A percentile compares a stretch with the other conserved stretches of the same genome.
Evolutionary conservation across 345 rosid species (phyloP).

Genomic region (Geranium brycei): DNA sequence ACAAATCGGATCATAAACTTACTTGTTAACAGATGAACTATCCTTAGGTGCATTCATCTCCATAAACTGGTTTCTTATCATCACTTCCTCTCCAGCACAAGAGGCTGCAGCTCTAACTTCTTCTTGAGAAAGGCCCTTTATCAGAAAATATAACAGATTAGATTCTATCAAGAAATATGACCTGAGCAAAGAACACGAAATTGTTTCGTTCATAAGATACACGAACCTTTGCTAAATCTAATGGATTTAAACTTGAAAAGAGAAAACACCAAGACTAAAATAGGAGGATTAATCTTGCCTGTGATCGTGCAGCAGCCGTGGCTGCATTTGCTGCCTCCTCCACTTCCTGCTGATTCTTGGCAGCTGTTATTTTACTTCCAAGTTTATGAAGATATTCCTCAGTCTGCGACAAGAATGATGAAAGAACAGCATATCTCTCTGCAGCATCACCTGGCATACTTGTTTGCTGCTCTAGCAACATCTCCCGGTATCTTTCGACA

Average conservation of each 20-base stretch:
- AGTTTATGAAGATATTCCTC: slow-evolving; percentile 90
- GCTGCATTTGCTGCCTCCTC: slow-evolving; percentile 98
- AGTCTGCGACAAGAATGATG: slow-evolving; percentile 93
- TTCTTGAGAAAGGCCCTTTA: slow-evolving; percentile 95
- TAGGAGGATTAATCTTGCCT: slow-evolving; percentile 31
- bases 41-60: slow-evolving; percentile 99
- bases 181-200: slow-evolving; percentile 2
- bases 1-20: slow-evolving; percentile 18
- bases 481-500: slow-evolving; percentile 97
- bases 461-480: slow-evolving; percentile 97
- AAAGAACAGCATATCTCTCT: slow-evolving; percentile 90
- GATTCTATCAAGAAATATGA: slow-evolving; percentile 4
- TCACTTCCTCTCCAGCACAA: slow-evolving; percentile 95
- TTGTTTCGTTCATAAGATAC: not conserved
- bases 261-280: not conserved
- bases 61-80: slow-evolving; percentile 79
- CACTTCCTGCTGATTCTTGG: slow-evolving; percentile 95
- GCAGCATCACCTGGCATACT: slow-evolving; percentile 80
- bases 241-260: not conserved
- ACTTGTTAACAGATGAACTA: slow-evolving; percentile 89
- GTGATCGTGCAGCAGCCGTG: slow-evolving; percentile 78
- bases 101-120: slow-evolving; percentile 86
- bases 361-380: slow-evolving; percentile 85
- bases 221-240: not conserved
- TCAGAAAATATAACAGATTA: slow-evolving; percentile 13